Base-by-base conservation (phyloP, 495 filamentous ascomycete genomes). In the Lichina pygmaea region DNA sequence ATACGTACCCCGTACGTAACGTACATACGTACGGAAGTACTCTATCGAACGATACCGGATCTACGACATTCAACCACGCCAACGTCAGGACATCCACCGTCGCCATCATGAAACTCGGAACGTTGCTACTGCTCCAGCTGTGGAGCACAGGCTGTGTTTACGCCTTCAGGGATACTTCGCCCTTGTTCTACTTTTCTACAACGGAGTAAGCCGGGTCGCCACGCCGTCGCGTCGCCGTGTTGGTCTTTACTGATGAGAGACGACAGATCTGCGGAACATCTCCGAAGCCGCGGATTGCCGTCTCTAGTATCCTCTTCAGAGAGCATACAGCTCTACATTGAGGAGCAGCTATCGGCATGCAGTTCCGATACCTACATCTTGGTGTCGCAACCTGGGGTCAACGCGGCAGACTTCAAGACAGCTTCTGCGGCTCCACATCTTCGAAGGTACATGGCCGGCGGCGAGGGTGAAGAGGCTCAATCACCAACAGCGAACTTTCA, bases 331-430 rank as follows among this genome's bases (percentile, higher is more conserved):
- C 24, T 24, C 24, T 4, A 24, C 4, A 24, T 62, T 32, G 62
- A 53, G 31, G 58, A 54, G 12, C 53, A 52, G 52, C 69, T 94
- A 32, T 62, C 61, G 9, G 53, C 54, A n/a, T 93, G 84, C 57
- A 71, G 73, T 1, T 82, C 81, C 4, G 68, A 77, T 33, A 71
- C 70, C 40, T 94, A 93, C 65, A 62, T 93, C 55, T 60, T 95
- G 50, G 71, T 86, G 45, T 72, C 71, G 15, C 83, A 91, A 51
- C 80, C 83, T 5, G 77, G 81, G 45, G 63, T 85, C 37, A 71
- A 80, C 54, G 72, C 73, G 44, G 64, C 62, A 47, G 77, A 84
- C 55, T 73, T 75, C 53, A 51, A 62, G 34, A 58, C 67, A 41
- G 60, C 58, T 49, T 60, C 62, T 47, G 63, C 70, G 6, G 61